phyloP scores from a whole-genome alignment of 2,329 filamentous ascomycete genomes.

The Magnaporthiopsis rhizophila region DNA sequence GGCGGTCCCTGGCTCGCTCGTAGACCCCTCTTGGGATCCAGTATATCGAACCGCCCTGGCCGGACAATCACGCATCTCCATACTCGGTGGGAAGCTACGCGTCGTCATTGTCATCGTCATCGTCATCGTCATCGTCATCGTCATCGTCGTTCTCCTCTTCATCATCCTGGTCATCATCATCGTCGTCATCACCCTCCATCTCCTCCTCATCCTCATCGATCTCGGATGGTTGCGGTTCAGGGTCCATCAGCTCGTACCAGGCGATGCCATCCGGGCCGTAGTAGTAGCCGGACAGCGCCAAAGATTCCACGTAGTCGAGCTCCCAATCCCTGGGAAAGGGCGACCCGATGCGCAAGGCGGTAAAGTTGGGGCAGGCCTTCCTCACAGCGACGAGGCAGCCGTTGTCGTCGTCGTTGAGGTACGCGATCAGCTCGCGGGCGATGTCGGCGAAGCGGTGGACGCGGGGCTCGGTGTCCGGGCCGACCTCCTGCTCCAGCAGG shows the following conservation, averaged over 20 bases:
- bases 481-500: neutral
- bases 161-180: neutral
- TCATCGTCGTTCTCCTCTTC: neutral
- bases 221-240: neutral
- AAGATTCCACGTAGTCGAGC: neutral
- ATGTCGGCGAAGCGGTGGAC: constrained; percentile 4
- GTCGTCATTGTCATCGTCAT: neutral
- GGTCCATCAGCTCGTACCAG: neutral
- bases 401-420: neutral
- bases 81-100: no score
- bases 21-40: no score
- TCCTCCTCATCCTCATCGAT: neutral
- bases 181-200: neutral
- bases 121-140: neutral
- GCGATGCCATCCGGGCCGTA: neutral
- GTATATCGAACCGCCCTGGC: no score
- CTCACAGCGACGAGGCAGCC: neutral
- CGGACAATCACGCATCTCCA: no score
- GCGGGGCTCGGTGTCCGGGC: constrained; percentile 2
- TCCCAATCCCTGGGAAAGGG: neutral
- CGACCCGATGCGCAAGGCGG: neutral
- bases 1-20: no score
- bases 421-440: neutral
- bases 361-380: neutral
- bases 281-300: neutral